These are phyloP conservation scores for Kuraishia piskuri DNA, from an alignment of 805 yeast genomes.

Conservation along the genomic window DNA sequence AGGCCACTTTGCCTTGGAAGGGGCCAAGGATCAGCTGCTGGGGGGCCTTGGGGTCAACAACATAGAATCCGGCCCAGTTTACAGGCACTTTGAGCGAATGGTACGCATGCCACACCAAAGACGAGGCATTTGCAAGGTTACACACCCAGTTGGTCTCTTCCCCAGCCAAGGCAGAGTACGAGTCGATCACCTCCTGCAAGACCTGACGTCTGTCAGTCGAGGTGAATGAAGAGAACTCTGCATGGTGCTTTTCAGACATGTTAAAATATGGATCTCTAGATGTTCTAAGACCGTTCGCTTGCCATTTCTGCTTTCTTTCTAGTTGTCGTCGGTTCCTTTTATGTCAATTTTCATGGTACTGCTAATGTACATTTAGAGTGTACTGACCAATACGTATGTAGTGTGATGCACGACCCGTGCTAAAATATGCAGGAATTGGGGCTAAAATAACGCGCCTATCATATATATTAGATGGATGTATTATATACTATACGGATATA, in stretches of 20 bases:
- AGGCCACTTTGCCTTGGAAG: slow-evolving; percentile 94
- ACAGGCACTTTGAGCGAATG: slow-evolving; percentile 46
- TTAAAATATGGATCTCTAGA: no score
- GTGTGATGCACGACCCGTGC: no score
- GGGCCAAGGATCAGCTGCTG: slow-evolving; percentile 72
- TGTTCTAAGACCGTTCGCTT: no score
- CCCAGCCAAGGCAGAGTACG: slow-evolving; percentile 55
- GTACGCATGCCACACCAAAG: slow-evolving; percentile 84
- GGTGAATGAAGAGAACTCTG: slow-evolving; percentile 58
- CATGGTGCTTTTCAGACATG: slow-evolving; percentile 36
- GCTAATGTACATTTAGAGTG: no score
- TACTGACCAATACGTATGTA: no score
- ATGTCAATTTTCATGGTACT: no score
- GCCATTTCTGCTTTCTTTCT: no score
- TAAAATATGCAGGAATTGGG: no score
- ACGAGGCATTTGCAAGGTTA: slow-evolving; percentile 78
- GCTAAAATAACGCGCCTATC: no score
- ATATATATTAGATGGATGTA: no score
- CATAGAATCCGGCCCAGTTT: slow-evolving; percentile 94
- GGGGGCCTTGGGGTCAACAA: slow-evolving; percentile 29
- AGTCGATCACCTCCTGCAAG: slow-evolving; percentile 45
- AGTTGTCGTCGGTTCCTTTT: no score
- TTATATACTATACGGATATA: no score
- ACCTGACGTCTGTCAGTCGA: slow-evolving; percentile 38
- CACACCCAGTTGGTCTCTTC: slow-evolving; percentile 81